Evolutionary conservation across 306 rosid genomes (phyloP).

Genomic region (Malus asiatica): DNA sequence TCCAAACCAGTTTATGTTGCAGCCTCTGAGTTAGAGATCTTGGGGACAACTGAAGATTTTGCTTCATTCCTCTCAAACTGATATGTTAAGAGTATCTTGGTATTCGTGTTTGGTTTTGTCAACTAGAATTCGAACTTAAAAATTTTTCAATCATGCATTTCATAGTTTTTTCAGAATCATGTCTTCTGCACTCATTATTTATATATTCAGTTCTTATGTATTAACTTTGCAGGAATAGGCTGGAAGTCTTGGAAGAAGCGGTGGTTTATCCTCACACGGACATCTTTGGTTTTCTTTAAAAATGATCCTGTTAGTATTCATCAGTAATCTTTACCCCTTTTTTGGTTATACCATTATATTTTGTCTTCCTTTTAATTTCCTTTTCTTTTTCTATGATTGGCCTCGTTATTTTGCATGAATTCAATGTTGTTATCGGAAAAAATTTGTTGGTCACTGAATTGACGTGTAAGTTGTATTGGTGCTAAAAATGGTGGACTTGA

Average conservation of each 20-base stretch:
- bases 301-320: slow-evolving; percentile 83
- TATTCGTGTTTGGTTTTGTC: background rate
- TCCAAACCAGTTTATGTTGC: background rate
- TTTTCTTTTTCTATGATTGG: background rate
- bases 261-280: slow-evolving; percentile 93
- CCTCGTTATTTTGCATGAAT: background rate
- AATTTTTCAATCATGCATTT: background rate
- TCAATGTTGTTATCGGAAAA: background rate
- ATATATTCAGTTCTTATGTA: slow-evolving; percentile 5
- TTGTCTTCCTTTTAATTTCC: background rate
- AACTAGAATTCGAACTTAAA: background rate
- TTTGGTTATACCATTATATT: slow-evolving; percentile 1
- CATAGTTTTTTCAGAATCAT: background rate
- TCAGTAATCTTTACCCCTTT: slow-evolving; percentile 12
- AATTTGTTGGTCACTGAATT: background rate
- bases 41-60: background rate
- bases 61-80: background rate
- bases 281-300: slow-evolving; percentile 93
- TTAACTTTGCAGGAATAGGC: slow-evolving; percentile 74
- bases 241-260: slow-evolving; percentile 99
- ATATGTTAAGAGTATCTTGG: background rate
- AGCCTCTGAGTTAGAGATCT: background rate
- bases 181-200: background rate
- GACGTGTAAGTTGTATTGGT: background rate
- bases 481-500: background rate